phyloP scores from a whole-genome alignment of 2,329 filamentous ascomycete genomes.

The Penicillium sp. region DNA sequence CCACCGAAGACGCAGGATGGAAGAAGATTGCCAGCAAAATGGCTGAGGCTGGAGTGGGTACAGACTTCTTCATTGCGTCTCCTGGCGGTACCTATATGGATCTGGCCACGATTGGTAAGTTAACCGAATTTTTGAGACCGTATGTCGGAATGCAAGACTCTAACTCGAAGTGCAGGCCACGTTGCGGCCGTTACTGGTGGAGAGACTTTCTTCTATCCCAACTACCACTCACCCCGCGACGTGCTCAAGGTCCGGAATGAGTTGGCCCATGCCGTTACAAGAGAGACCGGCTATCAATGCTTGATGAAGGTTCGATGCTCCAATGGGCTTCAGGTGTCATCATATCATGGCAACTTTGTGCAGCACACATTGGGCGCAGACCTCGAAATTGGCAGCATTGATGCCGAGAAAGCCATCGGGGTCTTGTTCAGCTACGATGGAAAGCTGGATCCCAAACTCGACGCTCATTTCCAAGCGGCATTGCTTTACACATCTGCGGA shows the following conservation, averaged over 20 bases:
- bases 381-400: slow-evolving; percentile 85
- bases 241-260: slow-evolving; percentile 76
- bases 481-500: slow-evolving; percentile 87
- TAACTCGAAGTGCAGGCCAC: slow-evolving; percentile 52
- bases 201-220: slow-evolving; percentile 94
- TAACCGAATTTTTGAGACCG: not conserved
- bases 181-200: slow-evolving; percentile 85
- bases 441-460: slow-evolving; percentile 92
- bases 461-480: slow-evolving; percentile 95
- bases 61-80: slow-evolving; percentile 91
- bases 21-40: slow-evolving; percentile 81
- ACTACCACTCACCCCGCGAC: slow-evolving; percentile 85
- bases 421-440: slow-evolving; percentile 94
- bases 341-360: slow-evolving; percentile 94
- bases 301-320: slow-evolving; percentile 98
- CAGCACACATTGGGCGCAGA: slow-evolving; percentile 94
- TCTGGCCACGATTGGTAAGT: slow-evolving; percentile 78
- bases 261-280: slow-evolving; percentile 75
- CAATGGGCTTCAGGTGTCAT: slow-evolving; percentile 85
- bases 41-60: slow-evolving; percentile 77
- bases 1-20: slow-evolving; percentile 83
- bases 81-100: slow-evolving; percentile 88
- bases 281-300: slow-evolving; percentile 91
- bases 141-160: not conserved
- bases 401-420: slow-evolving; percentile 86